Evolutionary conservation across 768 basidiomycete species (phyloP), one percentile per base, ranked within the genome.

Genomic region (Collybia mongolica): DNA sequence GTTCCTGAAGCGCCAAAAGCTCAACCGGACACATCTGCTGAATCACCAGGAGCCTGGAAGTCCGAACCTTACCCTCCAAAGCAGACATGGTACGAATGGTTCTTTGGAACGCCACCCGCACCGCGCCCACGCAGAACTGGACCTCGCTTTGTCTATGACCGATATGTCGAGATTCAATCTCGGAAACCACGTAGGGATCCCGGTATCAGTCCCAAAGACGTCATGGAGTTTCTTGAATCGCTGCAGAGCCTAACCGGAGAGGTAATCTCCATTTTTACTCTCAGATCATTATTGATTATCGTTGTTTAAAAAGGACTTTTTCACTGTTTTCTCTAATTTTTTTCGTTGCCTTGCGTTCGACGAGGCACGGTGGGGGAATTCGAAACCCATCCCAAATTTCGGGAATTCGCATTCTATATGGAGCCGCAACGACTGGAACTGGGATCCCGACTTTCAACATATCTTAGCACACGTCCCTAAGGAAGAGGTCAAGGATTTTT

Each of bases 311-410:
- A 23, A 61, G 62, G 55, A 53, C 3, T 20, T 44, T 5, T 65
- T 51, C 48, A 46, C 28, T 5, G 51, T 55, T 12, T 15, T 63
- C 12, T 44, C 51, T 11, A 55, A 62, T n/a, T 57, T 64, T 17
- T 66, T 66, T 36, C 23, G 48, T 5, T 64, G 61, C 41, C 39
- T 66, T 15, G 63, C 59, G 2, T 52, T 54, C 19, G 65, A 66
- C 39, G 65, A 66, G 28, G 17, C 2, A 15, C 46, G 41, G 11
- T 60, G 60, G 56, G 57, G 59, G 3, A 35, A 38, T 19, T 38
- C 15, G 15, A 15, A 24, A 4, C 46, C 18, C 24, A 32, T 43
- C 20, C 65, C 65, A 1, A 19, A 19, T 14, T 60, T 64, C 38
- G 65, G 65, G 0, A 53, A 46, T 29, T 44, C 47, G 1, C 47